Base-by-base conservation (phyloP, 768 basidiomycete species). In the Crassisporium funariophilum region DNA sequence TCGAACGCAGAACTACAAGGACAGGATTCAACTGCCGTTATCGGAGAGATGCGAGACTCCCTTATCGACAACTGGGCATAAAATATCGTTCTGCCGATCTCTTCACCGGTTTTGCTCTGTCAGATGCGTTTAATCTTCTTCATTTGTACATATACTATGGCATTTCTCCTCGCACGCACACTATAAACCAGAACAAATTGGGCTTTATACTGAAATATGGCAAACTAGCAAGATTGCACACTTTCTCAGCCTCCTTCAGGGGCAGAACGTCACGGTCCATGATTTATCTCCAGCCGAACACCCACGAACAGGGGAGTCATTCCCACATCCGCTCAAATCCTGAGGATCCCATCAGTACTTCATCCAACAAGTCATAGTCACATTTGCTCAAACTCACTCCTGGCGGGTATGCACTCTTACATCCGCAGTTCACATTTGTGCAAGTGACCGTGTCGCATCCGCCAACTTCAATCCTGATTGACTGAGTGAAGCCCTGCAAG, bases 11-110 rank as follows among this genome's bases (percentile, higher is more conserved):
- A 92, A 68, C 77, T 95, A 33, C 88, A 90, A 77, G 92, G 91
- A 35, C 88, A 90, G 59, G 82, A 83, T 42, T 83, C 83, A 12
- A 78, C 82, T 41, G 90, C 90, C 42, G 83, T 91, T 41, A 91
- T 95, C 60, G 86, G 84, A 58, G 89, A 91, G 73, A 93, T 95
- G 91, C 81, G 91, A 48, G 91, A 93, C 60, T 83, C 88, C 24
- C 75, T 94, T 40, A 89, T 94, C 65, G 91, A 89, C 76, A 92
- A 90, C 72, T 95, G 91, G 86, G 92, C 92, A 70, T 91, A 69
- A 65, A 11, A 11, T 10, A 11, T 31, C 29, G 10, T 10, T 31
- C 2, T 31, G 43, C 46, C 22, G 16, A 41, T 40, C 6, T 49
- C 15, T 11, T 41, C 29, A n/a, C n/a, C n/a, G n/a, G n/a, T n/a